A percentile compares a stretch with the other conserved stretches of the same genome.
phyloP scores from a whole-genome alignment of 2,329 filamentous ascomycete species.

The Calonectria pseudoturangicola region DNA sequence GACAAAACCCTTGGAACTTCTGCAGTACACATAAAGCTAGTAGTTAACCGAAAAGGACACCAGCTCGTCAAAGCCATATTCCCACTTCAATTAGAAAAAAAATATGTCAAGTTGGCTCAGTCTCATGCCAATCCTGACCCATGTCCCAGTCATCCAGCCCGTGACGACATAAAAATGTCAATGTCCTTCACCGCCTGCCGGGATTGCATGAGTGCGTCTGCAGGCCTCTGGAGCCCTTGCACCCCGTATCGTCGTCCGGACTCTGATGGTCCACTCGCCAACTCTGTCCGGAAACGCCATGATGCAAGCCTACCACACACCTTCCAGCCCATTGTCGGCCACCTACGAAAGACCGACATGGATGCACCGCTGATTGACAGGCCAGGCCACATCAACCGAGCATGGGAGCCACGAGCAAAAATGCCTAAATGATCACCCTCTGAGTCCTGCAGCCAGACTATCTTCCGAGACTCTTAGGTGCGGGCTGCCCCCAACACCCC shows the following conservation, averaged over 20 bases:
- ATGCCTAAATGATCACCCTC: slow-evolving; percentile 44
- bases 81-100: slow-evolving; percentile 24
- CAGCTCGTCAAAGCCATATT: slow-evolving; percentile 17
- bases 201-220: slow-evolving; percentile 49
- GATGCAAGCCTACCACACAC: slow-evolving; percentile 45
- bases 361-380: slow-evolving; percentile 49
- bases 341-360: slow-evolving; percentile 46
- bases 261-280: slow-evolving; percentile 42
- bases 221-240: slow-evolving; percentile 45
- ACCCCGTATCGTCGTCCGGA: slow-evolving; percentile 39
- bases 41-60: slow-evolving; percentile 24
- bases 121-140: slow-evolving; percentile 28
- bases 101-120: slow-evolving; percentile 28
- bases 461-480: slow-evolving; percentile 23
- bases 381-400: slow-evolving; percentile 44
- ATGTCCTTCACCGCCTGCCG: slow-evolving; percentile 52
- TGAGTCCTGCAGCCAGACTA: slow-evolving; percentile 36
- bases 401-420: slow-evolving; percentile 56
- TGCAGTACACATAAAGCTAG: slow-evolving; percentile 10
- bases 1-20: slow-evolving; percentile 29
- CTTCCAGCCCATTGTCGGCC: slow-evolving; percentile 34
- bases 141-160: slow-evolving; percentile 30
- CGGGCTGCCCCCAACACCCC: slow-evolving; percentile 18
- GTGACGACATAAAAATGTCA: slow-evolving; percentile 42
- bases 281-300: slow-evolving; percentile 41